Evolutionary conservation across 805 yeast genomes (phyloP), one percentile per base, ranked within the genome.

Genomic region (Candida andamanensis): DNA sequence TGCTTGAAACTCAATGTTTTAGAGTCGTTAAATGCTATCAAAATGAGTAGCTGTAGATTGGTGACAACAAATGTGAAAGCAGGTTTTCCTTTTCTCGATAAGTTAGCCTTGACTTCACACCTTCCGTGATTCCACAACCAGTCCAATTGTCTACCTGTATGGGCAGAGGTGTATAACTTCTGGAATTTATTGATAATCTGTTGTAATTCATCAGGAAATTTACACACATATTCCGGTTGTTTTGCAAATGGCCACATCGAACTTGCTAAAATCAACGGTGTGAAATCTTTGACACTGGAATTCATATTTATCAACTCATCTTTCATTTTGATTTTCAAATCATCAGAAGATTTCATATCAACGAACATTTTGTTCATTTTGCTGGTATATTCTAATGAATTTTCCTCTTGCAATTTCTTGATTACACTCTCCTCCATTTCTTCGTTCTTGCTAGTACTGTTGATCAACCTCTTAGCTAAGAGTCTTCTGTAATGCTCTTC

Each of bases 41-140:
- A 60, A 26, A 94, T 84, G 40, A 94, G 79, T 72, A 89, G 78
- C 58, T 92, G 98, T 44, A 78, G 83, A 36, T 85, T 70, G 5
- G 95, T 82, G 26, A 86, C 86, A 3, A 83, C 81, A 50, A 94
- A 81, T 15, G 71, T 65, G 50, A 81, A 85, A 29, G 95, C 87
- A 4, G 89, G 82, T 51, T 78, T 80, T 5, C 89, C 89, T 22
- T 82, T 79, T 45, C 80, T 80, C 5, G 90, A 74, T 41, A 87
- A 71, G 52, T 85, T 83, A 8, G 95, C 95, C 57, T 80, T 84
- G 36, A 92, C 60, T 55, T 92, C 99, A 39, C 94, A 92, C 56
- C 90, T 82, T 28, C 95, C 85, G 52, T 85, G 77, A 47, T 86
- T 82, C 97, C 97, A 92, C 38, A 90, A 72, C 99, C 99, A 92